Percentiles rank a stretch among this genome's conserved stretches.
phyloP scores from a whole-genome alignment of 176 grass and related monocot genomes.

The Canna indica region DNA sequence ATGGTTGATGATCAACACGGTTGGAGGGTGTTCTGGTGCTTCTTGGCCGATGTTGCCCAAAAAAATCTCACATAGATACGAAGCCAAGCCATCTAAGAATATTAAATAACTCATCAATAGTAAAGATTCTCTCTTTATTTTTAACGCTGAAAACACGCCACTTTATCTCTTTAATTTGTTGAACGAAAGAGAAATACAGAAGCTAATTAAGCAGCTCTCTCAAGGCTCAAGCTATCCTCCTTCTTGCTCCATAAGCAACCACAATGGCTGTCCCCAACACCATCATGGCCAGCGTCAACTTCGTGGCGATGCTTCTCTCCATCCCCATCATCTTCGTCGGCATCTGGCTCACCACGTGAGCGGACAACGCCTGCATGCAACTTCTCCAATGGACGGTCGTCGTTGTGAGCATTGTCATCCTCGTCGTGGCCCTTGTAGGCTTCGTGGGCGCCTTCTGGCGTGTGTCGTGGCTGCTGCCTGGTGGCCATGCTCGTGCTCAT shows the following conservation, averaged over 20 bases:
- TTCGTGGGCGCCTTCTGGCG: slow-evolving; percentile 66
- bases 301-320: slow-evolving; percentile 53
- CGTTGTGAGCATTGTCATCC: slow-evolving; percentile 41
- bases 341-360: slow-evolving; percentile 63
- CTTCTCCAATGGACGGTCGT: slow-evolving; percentile 76
- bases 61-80: too few relatives aligned
- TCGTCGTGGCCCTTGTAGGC: slow-evolving; percentile 46
- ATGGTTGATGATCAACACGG: too few relatives aligned
- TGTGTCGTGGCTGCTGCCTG: slow-evolving; percentile 55
- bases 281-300: slow-evolving; percentile 46
- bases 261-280: slow-evolving; percentile 55
- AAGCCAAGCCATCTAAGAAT: too few relatives aligned
- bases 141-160: background rate
- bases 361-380: slow-evolving; percentile 57
- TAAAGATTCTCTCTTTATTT: background rate
- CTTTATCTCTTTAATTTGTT: background rate
- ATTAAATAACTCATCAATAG: background rate
- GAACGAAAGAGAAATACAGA: background rate
- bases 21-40: too few relatives aligned
- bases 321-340: slow-evolving; percentile 58
- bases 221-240: background rate
- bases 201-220: background rate
- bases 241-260: background rate
- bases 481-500: slow-evolving; percentile 60
- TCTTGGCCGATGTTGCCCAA: too few relatives aligned